Percentiles rank a stretch among this genome's conserved stretches.
Conservation (phyloP, 345 rosid genomes). For the Laguncularia racemosa region DNA sequence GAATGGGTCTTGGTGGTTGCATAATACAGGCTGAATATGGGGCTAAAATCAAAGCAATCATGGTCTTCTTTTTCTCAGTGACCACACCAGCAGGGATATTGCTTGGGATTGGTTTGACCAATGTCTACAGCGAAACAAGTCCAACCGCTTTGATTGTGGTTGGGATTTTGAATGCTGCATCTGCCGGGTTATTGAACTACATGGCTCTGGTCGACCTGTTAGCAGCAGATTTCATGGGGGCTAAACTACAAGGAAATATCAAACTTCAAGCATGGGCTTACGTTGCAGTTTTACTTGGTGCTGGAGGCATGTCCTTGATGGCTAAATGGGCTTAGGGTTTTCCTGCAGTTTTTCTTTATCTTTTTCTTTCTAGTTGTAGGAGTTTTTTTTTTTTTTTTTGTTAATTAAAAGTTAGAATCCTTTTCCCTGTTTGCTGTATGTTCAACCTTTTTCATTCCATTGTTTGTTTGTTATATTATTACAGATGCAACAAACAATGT, state of each 20-base stretch:
- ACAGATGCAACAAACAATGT: too few species aligned
- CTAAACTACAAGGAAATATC: slow-evolving; percentile 26
- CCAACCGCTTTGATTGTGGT: slow-evolving; percentile 34
- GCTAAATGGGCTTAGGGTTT: slow-evolving; percentile 27
- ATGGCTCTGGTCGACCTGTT: slow-evolving; percentile 41
- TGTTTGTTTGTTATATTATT: too few species aligned
- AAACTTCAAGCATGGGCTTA: slow-evolving; percentile 25
- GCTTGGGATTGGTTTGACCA: slow-evolving; percentile 29
- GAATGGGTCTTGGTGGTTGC: slow-evolving; percentile 26
- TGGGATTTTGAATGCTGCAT: slow-evolving; percentile 25
- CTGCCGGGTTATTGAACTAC: slow-evolving; percentile 32
- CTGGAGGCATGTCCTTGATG: slow-evolving; percentile 32
- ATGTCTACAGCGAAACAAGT: slow-evolving; percentile 21
- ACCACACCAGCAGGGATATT: slow-evolving; percentile 40
- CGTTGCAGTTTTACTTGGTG: slow-evolving; percentile 25
- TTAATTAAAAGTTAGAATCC: too few species aligned
- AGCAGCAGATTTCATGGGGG: slow-evolving; percentile 36
- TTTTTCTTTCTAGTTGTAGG: too few species aligned
- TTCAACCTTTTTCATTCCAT: too few species aligned
- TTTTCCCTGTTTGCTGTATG: too few species aligned
- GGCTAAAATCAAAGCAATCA: slow-evolving; percentile 10
- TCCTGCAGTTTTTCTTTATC: background rate
- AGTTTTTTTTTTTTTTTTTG: too few species aligned
- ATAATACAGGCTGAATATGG: slow-evolving; percentile 33
- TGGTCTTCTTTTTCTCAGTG: slow-evolving; percentile 34